Evolutionary conservation across 2,329 filamentous ascomycete species (phyloP), one percentile per base, ranked within the genome.

Genomic region (Aspergillus novoparasiticus): DNA sequence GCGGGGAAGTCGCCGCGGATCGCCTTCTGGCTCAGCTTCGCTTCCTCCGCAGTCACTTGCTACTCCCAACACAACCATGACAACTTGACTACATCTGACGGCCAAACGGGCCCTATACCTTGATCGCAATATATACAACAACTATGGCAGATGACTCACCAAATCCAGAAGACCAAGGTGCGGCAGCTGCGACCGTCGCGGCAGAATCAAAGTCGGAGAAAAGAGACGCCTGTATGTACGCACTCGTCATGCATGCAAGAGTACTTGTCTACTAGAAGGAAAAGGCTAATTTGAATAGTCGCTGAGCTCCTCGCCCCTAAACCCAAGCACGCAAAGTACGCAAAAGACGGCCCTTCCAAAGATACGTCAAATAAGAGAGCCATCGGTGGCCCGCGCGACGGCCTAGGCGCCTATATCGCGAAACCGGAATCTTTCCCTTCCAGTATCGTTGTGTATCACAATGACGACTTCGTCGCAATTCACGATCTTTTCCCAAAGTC

Each of bases 401-500:
- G 84, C 0, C 84, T 95, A 0, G 86, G 87, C 50, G 79, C 82
- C 23, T 95, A 95, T 77, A 89, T 90, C 56, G 71, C 80, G 9
- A 78, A 87, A 59, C 92, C 92, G 0, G 82, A 85, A 39, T 81
- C 83, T 1, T 90, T 87, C 70, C 84, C 88, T 1, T 68, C 83
- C 6, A 83, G 81, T 30, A 80, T 85, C 10, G 85, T 93, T 1
- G 82, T 95, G 60, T 89, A 88, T 72, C 82, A 89, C 76, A 86
- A 87, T 67, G 82, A 86, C n/a, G 80, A 87, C 64, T 92, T 90
- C 68, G 91, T 94, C 57, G 86, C 89, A 23, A 91, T 98, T 75
- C 85, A 89, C 70, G 95, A 99, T 80, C 82, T 88, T 65, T 99
- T 88, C 74, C 94, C 95, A 10, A 99, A 98, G 78, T 87, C 91